These are phyloP conservation scores for Termitomyces sp. DNA, from an alignment of 768 basidiomycete genomes.

Conservation along the genomic window DNA sequence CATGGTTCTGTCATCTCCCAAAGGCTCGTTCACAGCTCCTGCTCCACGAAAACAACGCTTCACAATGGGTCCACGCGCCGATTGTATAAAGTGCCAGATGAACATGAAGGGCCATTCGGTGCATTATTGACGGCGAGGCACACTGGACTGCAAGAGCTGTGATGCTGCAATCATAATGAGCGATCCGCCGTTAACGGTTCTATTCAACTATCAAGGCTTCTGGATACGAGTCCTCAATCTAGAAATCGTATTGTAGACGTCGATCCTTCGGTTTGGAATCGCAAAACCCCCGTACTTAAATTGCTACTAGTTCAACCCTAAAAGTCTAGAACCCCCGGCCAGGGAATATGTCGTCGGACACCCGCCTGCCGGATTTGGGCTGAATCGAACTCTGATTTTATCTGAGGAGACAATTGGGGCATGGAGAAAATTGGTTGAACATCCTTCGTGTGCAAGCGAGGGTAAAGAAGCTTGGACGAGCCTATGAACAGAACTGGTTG, in stretches of 20 bases:
- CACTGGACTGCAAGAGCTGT: background rate
- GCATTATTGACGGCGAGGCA: constrained; percentile 48
- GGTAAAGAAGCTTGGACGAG: too few relatives aligned
- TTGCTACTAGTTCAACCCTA: too few relatives aligned
- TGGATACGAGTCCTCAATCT: background rate
- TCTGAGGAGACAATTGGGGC: background rate
- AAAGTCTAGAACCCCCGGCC: too few relatives aligned
- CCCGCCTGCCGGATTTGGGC: too few relatives aligned
- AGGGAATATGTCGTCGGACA: background rate
- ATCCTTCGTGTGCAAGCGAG: too few relatives aligned
- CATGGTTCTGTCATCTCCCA: constrained; percentile 17
- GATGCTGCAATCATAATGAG: background rate
- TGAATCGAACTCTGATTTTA: background rate
- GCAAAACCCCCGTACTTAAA: too few relatives aligned
- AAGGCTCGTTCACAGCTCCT: constrained; percentile 13
- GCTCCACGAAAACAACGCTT: constrained; percentile 42
- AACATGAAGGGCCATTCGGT: constrained; percentile 71
- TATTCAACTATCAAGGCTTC: background rate
- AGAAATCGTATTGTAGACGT: background rate
- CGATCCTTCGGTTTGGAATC: too few relatives aligned
- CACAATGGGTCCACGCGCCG: constrained; percentile 69
- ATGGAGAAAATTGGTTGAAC: too few relatives aligned
- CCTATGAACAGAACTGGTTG: too few relatives aligned
- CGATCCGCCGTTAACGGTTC: background rate
- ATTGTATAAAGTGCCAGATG: constrained; percentile 62